phyloP scores from a whole-genome alignment of 108 stramenopile genomes.

The Cyclotella cryptica region DNA sequence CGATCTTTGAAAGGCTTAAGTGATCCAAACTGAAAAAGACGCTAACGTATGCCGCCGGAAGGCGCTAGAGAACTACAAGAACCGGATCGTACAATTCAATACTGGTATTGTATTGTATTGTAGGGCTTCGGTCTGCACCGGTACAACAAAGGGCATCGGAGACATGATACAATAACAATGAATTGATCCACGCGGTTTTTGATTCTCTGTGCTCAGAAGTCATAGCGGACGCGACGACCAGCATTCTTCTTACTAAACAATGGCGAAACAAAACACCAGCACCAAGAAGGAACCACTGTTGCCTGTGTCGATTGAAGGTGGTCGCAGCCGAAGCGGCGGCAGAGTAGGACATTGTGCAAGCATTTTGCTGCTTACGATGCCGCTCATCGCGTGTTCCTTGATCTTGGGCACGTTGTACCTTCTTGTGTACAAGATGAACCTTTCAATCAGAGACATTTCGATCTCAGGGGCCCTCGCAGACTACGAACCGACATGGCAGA shows the following conservation, averaged over 20 bases:
- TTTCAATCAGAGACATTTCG: constrained; percentile 20
- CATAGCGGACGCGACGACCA: too few relatives aligned
- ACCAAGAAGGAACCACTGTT: constrained; percentile 22
- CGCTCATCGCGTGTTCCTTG: constrained; percentile 32
- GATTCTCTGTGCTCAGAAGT: too few relatives aligned
- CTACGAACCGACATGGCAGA: constrained; percentile 38
- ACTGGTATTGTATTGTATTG: too few relatives aligned
- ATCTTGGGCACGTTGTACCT: constrained; percentile 31
- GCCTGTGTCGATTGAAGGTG: background rate
- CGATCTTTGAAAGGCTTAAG: too few relatives aligned
- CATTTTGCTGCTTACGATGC: constrained; percentile 21
- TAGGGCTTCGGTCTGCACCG: too few relatives aligned
- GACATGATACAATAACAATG: too few relatives aligned
- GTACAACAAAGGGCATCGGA: too few relatives aligned
- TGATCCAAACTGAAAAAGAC: too few relatives aligned
- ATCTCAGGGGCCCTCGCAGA: constrained; percentile 33
- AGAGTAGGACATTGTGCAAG: constrained; percentile 18
- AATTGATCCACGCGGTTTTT: too few relatives aligned
- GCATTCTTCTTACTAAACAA: background rate
- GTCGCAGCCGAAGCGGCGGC: background rate
- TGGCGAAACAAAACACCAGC: background rate
- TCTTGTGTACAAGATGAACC: constrained; percentile 18
- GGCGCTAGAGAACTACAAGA: too few relatives aligned
- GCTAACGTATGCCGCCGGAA: too few relatives aligned
- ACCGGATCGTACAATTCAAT: too few relatives aligned